A percentile compares a stretch with the other conserved stretches of the same genome.
Evolutionary conservation across 1,284 basidiomycete species (phyloP).

Genomic region (Malassezia pachydermatis): DNA sequence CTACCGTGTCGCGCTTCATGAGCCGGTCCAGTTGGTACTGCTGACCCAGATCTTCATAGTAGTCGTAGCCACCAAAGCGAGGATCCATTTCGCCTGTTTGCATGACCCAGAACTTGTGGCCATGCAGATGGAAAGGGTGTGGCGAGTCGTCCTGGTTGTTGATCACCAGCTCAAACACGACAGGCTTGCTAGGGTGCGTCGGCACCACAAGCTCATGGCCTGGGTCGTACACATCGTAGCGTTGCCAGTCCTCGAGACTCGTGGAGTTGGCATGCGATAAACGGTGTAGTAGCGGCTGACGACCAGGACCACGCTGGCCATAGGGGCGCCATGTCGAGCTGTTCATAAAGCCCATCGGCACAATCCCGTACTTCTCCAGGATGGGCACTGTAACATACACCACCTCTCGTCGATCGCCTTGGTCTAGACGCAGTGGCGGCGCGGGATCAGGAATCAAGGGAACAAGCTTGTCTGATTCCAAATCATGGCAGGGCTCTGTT

Average conservation of each 20-base stretch:
- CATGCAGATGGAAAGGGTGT: conserved; percentile 52
- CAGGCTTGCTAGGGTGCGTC: conserved; percentile 21
- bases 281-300: conserved; percentile 11
- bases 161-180: conserved; percentile 42
- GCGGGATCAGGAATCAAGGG: conserved; percentile 18
- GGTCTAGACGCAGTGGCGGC: conserved; percentile 12
- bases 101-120: conserved; percentile 50
- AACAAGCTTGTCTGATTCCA: conserved; percentile 12
- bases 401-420: conserved; percentile 13
- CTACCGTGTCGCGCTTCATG: conserved; percentile 33
- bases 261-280: conserved; percentile 1
- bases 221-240: not conserved
- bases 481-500: conserved; percentile 19
- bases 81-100: conserved; percentile 29
- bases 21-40: conserved; percentile 13
- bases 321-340: conserved; percentile 14
- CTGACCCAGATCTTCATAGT: conserved; percentile 7
- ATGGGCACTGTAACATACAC: conserved; percentile 17
- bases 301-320: conserved; percentile 11
- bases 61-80: conserved; percentile 1
- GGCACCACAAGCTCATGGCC: conserved; percentile 21
- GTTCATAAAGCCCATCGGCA: conserved; percentile 21
- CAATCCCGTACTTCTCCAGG: conserved; percentile 14
- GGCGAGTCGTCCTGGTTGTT: conserved; percentile 50
- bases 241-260: not conserved